Evolutionary conservation across 2,329 filamentous ascomycete species (phyloP), one percentile per base, ranked within the genome.

Genomic region (Phialemonium atrogriseum): DNA sequence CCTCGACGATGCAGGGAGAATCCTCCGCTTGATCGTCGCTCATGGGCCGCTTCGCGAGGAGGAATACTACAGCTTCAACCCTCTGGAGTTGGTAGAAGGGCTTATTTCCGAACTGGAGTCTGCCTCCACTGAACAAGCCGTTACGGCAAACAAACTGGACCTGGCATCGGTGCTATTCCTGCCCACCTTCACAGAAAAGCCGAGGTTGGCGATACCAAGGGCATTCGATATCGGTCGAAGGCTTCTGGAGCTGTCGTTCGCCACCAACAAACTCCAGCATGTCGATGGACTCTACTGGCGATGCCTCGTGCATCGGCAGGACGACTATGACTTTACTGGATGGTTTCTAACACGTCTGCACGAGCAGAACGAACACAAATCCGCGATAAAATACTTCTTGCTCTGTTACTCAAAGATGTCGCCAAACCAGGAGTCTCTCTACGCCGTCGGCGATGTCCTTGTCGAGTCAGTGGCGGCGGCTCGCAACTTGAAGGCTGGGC

Each of bases 41-140:
- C 34, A 42, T 10, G 50, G 50, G 1, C 37, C 47, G 5, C 30
- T 64, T 2, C 39, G 50, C 11, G 56, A 59, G 38, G 42, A 32
- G 7, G 38, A 45, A 10, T 66, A 56, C 27, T 52, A 55, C 30
- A 48, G 44, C n/a, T 51, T 58, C 37, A 30, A 53, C 0, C 60
- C 62, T 7, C 24, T 58, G 3, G 12, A 40, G 2, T 41, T 64
- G 8, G 51, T 64, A 21, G 39, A 54, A 4, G 45, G 37, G 6
- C 36, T 51, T 14, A 37, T 55, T 17, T 33, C 34, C 10, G 43
- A 33, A 21, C 34, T 15, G 14, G 32, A 42, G 18, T 14, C 30
- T 6, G 20, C 40, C 29, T 15, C 36, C 30, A 28, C 27, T 18
- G 16, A 18, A 15, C 5, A 26, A 41, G 31, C 24, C 31, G 30